Evolutionary conservation across 2,329 filamentous ascomycete species (phyloP).

Genomic region (Huntiella decipiens): DNA sequence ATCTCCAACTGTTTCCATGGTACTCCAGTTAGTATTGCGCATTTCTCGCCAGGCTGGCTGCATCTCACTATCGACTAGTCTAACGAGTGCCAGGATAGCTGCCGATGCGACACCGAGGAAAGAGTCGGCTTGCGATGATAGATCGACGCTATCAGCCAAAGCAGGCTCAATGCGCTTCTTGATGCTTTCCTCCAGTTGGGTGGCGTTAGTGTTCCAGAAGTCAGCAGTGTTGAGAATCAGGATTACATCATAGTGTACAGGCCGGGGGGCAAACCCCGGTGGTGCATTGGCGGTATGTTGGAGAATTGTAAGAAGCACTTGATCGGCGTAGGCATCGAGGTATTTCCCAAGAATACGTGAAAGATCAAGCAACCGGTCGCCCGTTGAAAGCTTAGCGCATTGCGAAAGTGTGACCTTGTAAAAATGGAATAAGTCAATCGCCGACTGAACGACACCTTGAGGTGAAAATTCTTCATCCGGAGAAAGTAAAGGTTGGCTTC

Average conservation of each 20-base stretch:
- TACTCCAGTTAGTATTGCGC: slow-evolving; percentile 88
- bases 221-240: slow-evolving; percentile 90
- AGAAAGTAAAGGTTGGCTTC: slow-evolving; percentile 58
- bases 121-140: slow-evolving; percentile 82
- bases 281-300: slow-evolving; percentile 33
- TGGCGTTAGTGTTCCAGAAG: slow-evolving; percentile 88
- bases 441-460: slow-evolving; percentile 77
- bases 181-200: slow-evolving; percentile 86
- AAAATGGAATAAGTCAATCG: slow-evolving; percentile 92
- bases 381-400: slow-evolving; percentile 88
- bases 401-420: slow-evolving; percentile 86
- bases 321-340: slow-evolving; percentile 85
- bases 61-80: slow-evolving; percentile 62
- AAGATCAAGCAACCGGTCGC: slow-evolving; percentile 68
- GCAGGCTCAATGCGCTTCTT: slow-evolving; percentile 74
- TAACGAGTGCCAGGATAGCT: slow-evolving; percentile 65
- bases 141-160: slow-evolving; percentile 55
- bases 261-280: no score
- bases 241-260: slow-evolving; percentile 50
- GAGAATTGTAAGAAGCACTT: slow-evolving; percentile 60
- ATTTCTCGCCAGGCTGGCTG: slow-evolving; percentile 91
- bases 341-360: slow-evolving; percentile 79
- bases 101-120: slow-evolving; percentile 91
- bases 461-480: slow-evolving; percentile 81
- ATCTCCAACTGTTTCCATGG: slow-evolving; percentile 81